These are phyloP conservation scores for Klebsormidium nitens DNA, from an alignment of 139 green algal genomes.

Conservation along the genomic window DNA sequence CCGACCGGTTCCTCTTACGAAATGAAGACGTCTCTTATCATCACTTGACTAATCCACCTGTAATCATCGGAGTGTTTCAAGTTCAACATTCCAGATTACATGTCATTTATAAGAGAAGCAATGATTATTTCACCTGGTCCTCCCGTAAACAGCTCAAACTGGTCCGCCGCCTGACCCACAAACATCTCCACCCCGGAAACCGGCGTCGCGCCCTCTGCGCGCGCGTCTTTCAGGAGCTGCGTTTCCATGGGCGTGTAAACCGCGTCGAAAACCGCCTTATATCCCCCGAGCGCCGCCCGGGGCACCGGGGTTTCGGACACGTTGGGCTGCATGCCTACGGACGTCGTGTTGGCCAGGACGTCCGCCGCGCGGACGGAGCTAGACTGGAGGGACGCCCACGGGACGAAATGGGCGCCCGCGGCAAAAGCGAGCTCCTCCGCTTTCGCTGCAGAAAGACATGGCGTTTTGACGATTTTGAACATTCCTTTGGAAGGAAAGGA, in stretches of 20 bases:
- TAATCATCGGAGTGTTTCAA: no score
- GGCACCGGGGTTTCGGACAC: conserved; percentile 39
- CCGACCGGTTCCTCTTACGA: no score
- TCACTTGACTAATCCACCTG: no score
- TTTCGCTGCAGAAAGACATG: conserved; percentile 32
- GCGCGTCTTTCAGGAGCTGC: conserved; percentile 47
- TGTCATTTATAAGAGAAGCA: no score
- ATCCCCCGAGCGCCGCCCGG: conserved; percentile 23
- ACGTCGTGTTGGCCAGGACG: conserved; percentile 91
- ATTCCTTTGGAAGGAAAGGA: no score
- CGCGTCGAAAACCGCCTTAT: conserved; percentile 88
- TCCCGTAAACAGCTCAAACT: conserved; percentile 83
- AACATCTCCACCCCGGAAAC: conserved; percentile 92
- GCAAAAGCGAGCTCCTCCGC: conserved; percentile 26
- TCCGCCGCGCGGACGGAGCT: conserved; percentile 7
- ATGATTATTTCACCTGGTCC: conserved; percentile 23
- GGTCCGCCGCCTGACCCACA: conserved; percentile 88
- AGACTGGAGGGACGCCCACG: no score
- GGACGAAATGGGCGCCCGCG: conserved; percentile 24
- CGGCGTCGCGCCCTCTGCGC: conserved; percentile 39
- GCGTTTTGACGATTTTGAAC: no score
- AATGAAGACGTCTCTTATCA: no score
- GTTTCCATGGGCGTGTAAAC: conserved; percentile 94
- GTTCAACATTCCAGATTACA: no score
- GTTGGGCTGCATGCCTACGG: conserved; percentile 85